Base-by-base conservation (phyloP, 1,284 basidiomycete species). In the Cystobasidium sp. region DNA sequence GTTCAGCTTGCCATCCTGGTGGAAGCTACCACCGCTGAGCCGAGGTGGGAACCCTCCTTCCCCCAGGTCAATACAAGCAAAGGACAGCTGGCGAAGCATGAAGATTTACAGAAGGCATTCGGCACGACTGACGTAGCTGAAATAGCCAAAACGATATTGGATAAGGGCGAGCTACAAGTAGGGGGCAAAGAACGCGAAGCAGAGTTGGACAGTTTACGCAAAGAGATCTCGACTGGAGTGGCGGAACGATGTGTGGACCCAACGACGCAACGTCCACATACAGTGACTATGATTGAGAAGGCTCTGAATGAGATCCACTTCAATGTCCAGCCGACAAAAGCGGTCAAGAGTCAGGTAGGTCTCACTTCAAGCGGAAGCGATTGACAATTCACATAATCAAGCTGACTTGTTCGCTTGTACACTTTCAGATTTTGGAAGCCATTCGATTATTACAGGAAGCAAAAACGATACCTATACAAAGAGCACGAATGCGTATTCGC, bases 171-270 rank as follows among this genome's bases (percentile, higher is more conserved):
- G 81, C 85, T 99, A 6, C 96, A 99, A 84, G 92, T 99, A 31
- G 93, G 93, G 65, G 97, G 98, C 80, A 97, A 98, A 82, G 96
- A 99, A 82, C 89, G 96, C 37, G 90, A 91, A 73, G 93, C 96
- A 77, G 93, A 97, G 79, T 86, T 97, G 6, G 84, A 88, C 6
- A 88, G 92, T 2, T 83, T 97, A 51, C 90, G 92, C 76, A 90
- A 90, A 78, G 97, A 99, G 81, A 97, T 99, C 76, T 94, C 93
- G 1, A 97, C 93, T 0, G 88, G 94, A 55, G 93, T 99, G 4
- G 90, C 94, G 0, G 93, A 95, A 83, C 95, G 94, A 85, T 97
- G 92, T 75, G 94, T 98, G 46, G 95, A 99, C 80, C 97, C 96
- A 0, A 83, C 86, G 3, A 96, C 93, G 3, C 90, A 94, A 80